Evolutionary conservation across 148 eudicot species (phyloP).

Genomic region (Chenopodium formosanum): DNA sequence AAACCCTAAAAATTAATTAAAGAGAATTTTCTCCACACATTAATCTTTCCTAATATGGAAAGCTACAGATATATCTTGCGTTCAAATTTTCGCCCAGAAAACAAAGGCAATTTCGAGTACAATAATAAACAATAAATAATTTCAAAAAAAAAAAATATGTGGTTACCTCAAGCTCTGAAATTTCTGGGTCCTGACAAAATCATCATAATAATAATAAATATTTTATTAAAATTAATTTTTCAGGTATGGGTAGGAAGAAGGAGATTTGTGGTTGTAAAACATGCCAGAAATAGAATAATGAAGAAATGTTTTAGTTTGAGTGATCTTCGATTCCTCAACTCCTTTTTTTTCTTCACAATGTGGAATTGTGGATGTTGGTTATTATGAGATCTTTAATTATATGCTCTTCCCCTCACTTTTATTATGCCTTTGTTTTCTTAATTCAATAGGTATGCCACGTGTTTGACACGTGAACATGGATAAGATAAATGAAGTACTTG

Average conservation of each 20-base stretch:
- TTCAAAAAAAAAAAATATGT: neutral
- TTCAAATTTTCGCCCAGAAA: neutral
- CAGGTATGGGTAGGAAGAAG: neutral
- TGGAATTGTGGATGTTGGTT: neutral
- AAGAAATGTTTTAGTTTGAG: neutral
- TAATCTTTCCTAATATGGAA: slow-evolving; percentile 29
- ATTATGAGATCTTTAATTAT: neutral
- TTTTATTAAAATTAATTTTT: neutral
- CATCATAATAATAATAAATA: slow-evolving; percentile 2
- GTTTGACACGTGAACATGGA: neutral
- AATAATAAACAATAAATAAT: neutral
- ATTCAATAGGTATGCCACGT: neutral
- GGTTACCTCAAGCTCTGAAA: slow-evolving; percentile 17
- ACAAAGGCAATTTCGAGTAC: neutral
- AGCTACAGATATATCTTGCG: slow-evolving; percentile 9
- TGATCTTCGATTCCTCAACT: neutral
- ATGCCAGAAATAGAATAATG: slow-evolving; percentile 30
- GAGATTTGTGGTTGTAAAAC: slow-evolving; percentile 5
- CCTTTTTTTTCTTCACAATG: neutral
- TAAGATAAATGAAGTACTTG: too few relatives aligned
- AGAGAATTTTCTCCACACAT: neutral
- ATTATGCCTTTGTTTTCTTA: neutral
- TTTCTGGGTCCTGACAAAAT: slow-evolving; percentile 12
- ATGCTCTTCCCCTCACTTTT: neutral
- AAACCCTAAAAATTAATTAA: slow-evolving; percentile 16